Base-by-base conservation (phyloP, 129 eudicot species). In the Escallonia rubra region DNA sequence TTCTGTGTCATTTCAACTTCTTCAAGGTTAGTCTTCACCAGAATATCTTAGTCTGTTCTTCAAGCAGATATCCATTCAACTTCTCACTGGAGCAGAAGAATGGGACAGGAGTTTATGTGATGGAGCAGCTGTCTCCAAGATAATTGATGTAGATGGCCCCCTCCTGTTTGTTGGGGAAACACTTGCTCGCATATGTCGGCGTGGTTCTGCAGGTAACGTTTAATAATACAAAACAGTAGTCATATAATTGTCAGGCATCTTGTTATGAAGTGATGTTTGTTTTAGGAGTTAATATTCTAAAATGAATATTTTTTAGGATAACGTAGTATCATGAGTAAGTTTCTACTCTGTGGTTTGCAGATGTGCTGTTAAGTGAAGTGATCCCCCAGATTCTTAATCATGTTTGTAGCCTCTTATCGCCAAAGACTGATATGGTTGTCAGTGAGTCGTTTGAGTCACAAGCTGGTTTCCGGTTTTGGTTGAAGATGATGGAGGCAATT, bases 171-270 rank as follows among this genome's bases (percentile, higher is more conserved):
- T 71, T 16, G 96, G 90, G 74, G 96, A 93, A 76, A 73, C 74
- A 48, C 80, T 93, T 79, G 72, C 96, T 62, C 95, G 96, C 60
- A 86, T 86, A 56, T 78, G 88, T 77, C 85, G 98, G 51, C 87
- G 96, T 48, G 98, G 98, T 43, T 89, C 98, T 70, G 70, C 95
- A 72, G 98, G 98, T 89, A 84, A 38, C 64, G 10, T 72, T 39
- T 57, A 42, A 61, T 53, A 68, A 63, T 45, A 59, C 68, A 61
- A 23, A 63, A 39, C 46, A 64, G 8, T 13, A 38, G 10, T 7
- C 12, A 8, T 44, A 42, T 47, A 57, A 55, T 48, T 56, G 13
- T 40, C 46, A 12, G 50, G 53, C 42, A 10, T 55, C 41, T 59
- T 49, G n/a, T 13, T 47, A 42, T 40, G 14, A 54, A 53, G 14